Conservation (phyloP, 768 basidiomycete species). For the Chalciporus sphaerocephalus region DNA sequence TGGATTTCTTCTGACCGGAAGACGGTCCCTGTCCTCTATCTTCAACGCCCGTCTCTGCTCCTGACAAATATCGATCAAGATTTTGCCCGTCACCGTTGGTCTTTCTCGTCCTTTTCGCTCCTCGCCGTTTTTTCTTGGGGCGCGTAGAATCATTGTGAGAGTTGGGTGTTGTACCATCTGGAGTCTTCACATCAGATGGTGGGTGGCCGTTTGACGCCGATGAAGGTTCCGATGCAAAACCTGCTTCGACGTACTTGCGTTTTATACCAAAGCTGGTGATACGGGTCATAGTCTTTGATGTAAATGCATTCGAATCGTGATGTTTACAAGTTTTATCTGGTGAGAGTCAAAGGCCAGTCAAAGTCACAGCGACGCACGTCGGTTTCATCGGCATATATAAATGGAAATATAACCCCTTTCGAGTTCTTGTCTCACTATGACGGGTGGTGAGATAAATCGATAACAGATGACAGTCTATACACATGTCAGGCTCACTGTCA, state of each 20-base stretch:
- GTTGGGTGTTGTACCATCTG: not conserved
- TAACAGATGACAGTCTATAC: too few relatives aligned
- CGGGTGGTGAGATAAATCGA: not conserved
- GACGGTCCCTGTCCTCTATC: constrained; percentile 14
- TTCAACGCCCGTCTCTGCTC: constrained; percentile 15
- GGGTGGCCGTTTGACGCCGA: constrained; percentile 1
- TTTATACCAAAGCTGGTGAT: constrained; percentile 73
- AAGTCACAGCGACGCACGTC: not conserved
- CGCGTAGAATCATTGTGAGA: constrained; percentile 21
- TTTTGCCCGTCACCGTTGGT: constrained; percentile 5
- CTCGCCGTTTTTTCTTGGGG: constrained; percentile 59
- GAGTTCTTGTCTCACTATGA: too few relatives aligned
- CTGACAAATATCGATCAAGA: constrained; percentile 11
- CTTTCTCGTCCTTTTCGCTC: constrained; percentile 41
- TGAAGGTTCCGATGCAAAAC: constrained; percentile 32
- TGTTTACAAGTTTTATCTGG: too few relatives aligned
- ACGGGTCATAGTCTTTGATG: constrained; percentile 53
- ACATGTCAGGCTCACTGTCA: too few relatives aligned
- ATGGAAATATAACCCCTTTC: constrained; percentile 5
- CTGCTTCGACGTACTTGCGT: constrained; percentile 65
- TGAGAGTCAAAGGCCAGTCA: not conserved
- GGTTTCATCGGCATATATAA: not conserved
- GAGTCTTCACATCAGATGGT: not conserved
- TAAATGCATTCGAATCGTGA: not conserved
- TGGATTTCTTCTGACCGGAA: constrained; percentile 23